Base-by-base conservation (phyloP, 2,329 filamentous ascomycete species). In the Scolecobasidium constrictum region DNA sequence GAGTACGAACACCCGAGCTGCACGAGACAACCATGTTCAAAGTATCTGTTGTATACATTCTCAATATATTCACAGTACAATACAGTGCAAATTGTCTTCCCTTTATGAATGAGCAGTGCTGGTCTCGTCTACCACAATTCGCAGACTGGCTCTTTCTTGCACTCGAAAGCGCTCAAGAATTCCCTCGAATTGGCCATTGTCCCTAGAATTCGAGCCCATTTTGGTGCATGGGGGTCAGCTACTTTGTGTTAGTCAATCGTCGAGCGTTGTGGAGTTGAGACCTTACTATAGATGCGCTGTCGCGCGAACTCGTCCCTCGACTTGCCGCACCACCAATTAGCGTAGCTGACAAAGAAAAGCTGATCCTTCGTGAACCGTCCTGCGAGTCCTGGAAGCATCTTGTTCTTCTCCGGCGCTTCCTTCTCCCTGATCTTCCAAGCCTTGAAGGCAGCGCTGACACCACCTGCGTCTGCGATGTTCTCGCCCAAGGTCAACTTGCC, bases 91-190 rank as follows among this genome's bases (percentile, higher is more conserved):
- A n/a, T n/a, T n/a, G n/a, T n/a, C n/a, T n/a, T n/a, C n/a, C n/a
- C n/a, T n/a, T n/a, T n/a, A n/a, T n/a, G n/a, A n/a, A n/a, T n/a
- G n/a, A n/a, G n/a, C n/a, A n/a, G n/a, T n/a, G n/a, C n/a, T n/a
- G n/a, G n/a, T n/a, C n/a, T n/a, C n/a, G n/a, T n/a, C 51, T 69
- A 86, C 80, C 81, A 85, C 45, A 86, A 61, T 60, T 84, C 74
- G 56, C 81, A 86, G 22, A 70, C 73, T 0, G 80, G 80, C 55
- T 83, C 69, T 62, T 77, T 81, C 13, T 73, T 68, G 54, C 81
- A 86, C 37, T 73, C 64, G 57, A 85, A 86, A 7, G 74, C 76
- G 56, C 83, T 73, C 45, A 68, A 71, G 54, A 86, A 86, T 15
- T 76, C 77, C 20, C 69, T 67, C 21, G 78, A 82, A 52, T 86